Evolutionary conservation across 164 flowering plant species (phyloP), one percentile per base, ranked within the genome.

Genomic region (Berberis vulgaris): DNA sequence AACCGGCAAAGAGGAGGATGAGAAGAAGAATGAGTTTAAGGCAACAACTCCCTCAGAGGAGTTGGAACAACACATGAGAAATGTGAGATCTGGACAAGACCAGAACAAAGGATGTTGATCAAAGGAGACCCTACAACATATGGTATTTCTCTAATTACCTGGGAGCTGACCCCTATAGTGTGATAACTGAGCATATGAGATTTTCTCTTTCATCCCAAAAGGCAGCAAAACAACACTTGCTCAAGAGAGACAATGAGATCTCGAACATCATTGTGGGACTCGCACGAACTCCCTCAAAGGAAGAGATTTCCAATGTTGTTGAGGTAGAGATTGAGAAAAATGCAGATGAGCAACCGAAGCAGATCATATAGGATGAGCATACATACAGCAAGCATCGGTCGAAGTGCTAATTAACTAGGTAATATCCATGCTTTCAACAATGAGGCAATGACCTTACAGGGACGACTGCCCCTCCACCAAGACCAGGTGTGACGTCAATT

Each of bases 331-430:
- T 91, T 72, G 99, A 84, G 73, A 95, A 91, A 80, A 90, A 88
- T 81, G 86, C 86, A 70, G 97, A 95, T 55, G 98, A 95, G 71
- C 99, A 89, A 73, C 97, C 97, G 7, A 86, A 84, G 72, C 99
- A 91, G 78, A 97, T 95, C 62, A 95, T 95, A 66, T 95, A 98
- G 99, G 98, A 95, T 80, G 99, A 98, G 46, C 99, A 95, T 26
- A 26, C 26, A 26, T 66, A 83, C 94, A 42, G 96, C 96, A 62
- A 95, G 99, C 68, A 95, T 95, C 72, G 97, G 97, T 8, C 84
- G 97, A 45, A 95, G 97, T 41, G 99, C 99, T 26, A 26, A 26
- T 26, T 68, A 95, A 81, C 67, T 97, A 91, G 71, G 99, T 97
- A 45, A 70, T 95, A 94, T 76, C 97, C 49, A 84, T 74, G 67